Percentiles rank a stretch among this genome's conserved stretches.
phyloP scores from a whole-genome alignment of 257 asterid genomes.

The Nicotiana paniculata region DNA sequence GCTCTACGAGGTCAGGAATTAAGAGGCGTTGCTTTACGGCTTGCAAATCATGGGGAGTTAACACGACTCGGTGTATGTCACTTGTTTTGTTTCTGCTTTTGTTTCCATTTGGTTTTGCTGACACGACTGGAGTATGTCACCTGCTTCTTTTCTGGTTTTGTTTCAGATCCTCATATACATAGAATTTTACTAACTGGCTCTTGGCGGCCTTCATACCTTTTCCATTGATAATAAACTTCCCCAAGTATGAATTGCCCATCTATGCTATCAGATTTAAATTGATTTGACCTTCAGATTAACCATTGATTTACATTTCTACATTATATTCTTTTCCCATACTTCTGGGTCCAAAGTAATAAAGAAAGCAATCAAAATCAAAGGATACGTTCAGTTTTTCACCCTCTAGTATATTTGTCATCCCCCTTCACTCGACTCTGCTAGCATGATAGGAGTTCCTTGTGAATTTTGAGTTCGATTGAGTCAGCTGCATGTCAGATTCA shows the following conservation, averaged over 20 bases:
- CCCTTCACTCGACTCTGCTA: neutral
- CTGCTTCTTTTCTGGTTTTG: neutral
- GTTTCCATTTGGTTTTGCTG: neutral
- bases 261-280: conserved; percentile 1
- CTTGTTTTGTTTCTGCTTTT: neutral
- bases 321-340: neutral
- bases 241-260: neutral
- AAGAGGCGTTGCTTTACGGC: conserved; percentile 91
- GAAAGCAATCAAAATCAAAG: neutral
- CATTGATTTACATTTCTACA: neutral
- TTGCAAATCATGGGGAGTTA: conserved; percentile 95
- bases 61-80: conserved; percentile 88
- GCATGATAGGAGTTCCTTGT: neutral
- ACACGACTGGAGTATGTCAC: conserved; percentile 37
- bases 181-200: neutral
- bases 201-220: neutral
- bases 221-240: neutral
- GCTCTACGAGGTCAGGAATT: conserved; percentile 87
- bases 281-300: neutral
- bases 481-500: conserved; percentile 3
- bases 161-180: neutral
- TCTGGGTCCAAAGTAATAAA: neutral
- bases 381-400: neutral
- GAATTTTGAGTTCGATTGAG: neutral
- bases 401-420: neutral